phyloP scores from a whole-genome alignment of 257 asterid species.

The Petunia secreta region DNA sequence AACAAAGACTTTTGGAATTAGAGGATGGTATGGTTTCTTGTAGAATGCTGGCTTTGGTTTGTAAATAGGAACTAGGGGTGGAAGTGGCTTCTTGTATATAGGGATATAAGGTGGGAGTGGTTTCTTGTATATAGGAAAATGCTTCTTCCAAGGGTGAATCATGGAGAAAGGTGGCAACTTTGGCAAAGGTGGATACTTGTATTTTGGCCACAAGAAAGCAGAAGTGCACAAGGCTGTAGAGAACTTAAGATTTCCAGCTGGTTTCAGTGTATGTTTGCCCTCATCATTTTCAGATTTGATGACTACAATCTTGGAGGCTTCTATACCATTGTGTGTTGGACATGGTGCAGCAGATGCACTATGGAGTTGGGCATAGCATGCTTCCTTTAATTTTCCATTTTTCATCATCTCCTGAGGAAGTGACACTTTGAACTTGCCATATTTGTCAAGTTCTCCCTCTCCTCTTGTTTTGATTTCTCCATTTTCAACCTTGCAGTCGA shows the following conservation, averaged over 20 bases:
- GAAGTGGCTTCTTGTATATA: conserved; percentile 33
- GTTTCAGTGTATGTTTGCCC: conserved; percentile 49
- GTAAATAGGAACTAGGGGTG: conserved; percentile 47
- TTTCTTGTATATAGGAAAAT: conserved; percentile 22
- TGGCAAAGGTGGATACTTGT: conserved; percentile 63
- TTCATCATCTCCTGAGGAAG: conserved; percentile 50
- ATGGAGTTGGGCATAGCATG: conserved; percentile 83
- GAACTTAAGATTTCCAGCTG: conserved; percentile 55
- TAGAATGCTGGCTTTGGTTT: conserved; percentile 50
- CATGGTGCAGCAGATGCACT: conserved; percentile 72
- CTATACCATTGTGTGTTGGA: conserved; percentile 60
- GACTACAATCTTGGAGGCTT: conserved; percentile 59
- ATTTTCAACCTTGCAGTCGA: conserved; percentile 66
- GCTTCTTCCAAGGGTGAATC: conserved; percentile 35
- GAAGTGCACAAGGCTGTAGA: conserved; percentile 75
- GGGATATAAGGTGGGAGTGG: conserved; percentile 33
- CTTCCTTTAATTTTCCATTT: conserved; percentile 58
- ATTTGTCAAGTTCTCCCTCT: conserved; percentile 46
- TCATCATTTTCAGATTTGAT: conserved; percentile 43
- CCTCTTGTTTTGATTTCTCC: conserved; percentile 58
- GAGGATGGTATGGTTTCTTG: conserved; percentile 46
- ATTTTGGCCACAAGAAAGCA: conserved; percentile 66
- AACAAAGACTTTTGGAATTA: background rate
- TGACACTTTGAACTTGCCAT: conserved; percentile 66
- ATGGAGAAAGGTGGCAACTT: conserved; percentile 46